Evolutionary conservation across 2,329 filamentous ascomycete genomes (phyloP), one percentile per base, ranked within the genome.

Genomic region (Trichophyton verrucosum): DNA sequence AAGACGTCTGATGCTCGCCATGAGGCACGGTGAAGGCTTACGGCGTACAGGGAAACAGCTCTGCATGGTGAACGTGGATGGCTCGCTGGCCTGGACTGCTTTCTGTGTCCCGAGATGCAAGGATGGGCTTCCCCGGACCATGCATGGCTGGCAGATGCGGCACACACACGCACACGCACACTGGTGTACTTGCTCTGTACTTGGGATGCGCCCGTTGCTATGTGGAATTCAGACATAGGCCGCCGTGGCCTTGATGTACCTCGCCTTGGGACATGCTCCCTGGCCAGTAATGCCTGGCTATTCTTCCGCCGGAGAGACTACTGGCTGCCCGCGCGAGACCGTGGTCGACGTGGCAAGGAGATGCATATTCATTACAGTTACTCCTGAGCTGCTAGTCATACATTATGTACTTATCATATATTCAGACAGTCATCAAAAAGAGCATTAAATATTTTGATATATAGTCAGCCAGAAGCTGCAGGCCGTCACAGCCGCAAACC

Each of bases 401-500:
- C 20, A 47, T 47, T 30, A n/a, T 33, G 2, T 53, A 36, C n/a
- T 15, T 55, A 20, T 55, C 4, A 33, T 55, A 20, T 15, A 53
- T 5, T 22, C 11, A 11, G 49, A 11, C 49, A 27, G 27, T 20
- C 49, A 8, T 55, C 27, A 27, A 55, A 36, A 49, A 17, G n/a
- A 22, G 49, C 27, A 36, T 55, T 38, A n/a, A n/a, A n/a, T n/a
- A n/a, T n/a, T n/a, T n/a, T n/a, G n/a, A n/a, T n/a, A n/a, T 38
- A 56, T 38, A 7, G 2, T 38, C n/a, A 24, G 20, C n/a, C n/a
- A 42, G 13, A 6, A 56, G 17, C 33, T 3, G 33, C n/a, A 56
- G 53, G 17, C 36, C 9, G 17, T 61, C 62, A 69, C 51, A 71
- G 60, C 63, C 66, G 81, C 63, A 92, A 74, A 20, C 89, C 89